phyloP scores from a whole-genome alignment of 2,329 filamentous ascomycete species.

The Talaromyces verruculosus region DNA sequence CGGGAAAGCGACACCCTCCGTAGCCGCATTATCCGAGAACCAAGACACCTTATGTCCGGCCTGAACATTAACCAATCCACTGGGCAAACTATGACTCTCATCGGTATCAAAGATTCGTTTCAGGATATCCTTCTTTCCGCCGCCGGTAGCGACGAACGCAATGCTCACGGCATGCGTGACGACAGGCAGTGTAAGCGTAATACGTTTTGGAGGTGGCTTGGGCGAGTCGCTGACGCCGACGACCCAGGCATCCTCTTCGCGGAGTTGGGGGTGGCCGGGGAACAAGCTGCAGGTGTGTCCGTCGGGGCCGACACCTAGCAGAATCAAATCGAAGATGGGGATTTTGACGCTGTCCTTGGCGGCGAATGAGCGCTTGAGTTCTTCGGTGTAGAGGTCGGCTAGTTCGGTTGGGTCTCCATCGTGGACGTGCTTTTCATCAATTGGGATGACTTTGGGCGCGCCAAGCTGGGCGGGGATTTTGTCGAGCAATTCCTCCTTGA shows the following conservation, averaged over 20 bases:
- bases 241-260: slow-evolving; percentile 88
- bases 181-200: slow-evolving; percentile 89
- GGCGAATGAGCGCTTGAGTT: slow-evolving; percentile 80
- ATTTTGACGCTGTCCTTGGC: slow-evolving; percentile 90
- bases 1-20: slow-evolving; percentile 81
- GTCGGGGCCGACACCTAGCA: slow-evolving; percentile 92
- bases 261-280: slow-evolving; percentile 80
- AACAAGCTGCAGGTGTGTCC: slow-evolving; percentile 97
- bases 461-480: slow-evolving; percentile 72
- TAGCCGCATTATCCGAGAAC: slow-evolving; percentile 86
- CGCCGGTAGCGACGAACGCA: slow-evolving; percentile 88
- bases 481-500: slow-evolving; percentile 84
- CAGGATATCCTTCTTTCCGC: slow-evolving; percentile 84
- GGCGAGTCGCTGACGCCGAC: slow-evolving; percentile 88
- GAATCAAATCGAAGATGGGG: slow-evolving; percentile 89
- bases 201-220: slow-evolving; percentile 86
- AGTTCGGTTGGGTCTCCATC: slow-evolving; percentile 88
- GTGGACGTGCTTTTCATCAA: slow-evolving; percentile 65
- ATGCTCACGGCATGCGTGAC: slow-evolving; percentile 82
- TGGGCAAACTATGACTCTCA: slow-evolving; percentile 72
- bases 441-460: slow-evolving; percentile 72
- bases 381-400: slow-evolving; percentile 90
- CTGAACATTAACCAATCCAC: slow-evolving; percentile 80
- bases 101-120: slow-evolving; percentile 85
- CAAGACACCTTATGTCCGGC: slow-evolving; percentile 86